These are phyloP conservation scores for Thozetella sp. DNA, from an alignment of 495 filamentous ascomycete genomes.

Conservation along the genomic window DNA sequence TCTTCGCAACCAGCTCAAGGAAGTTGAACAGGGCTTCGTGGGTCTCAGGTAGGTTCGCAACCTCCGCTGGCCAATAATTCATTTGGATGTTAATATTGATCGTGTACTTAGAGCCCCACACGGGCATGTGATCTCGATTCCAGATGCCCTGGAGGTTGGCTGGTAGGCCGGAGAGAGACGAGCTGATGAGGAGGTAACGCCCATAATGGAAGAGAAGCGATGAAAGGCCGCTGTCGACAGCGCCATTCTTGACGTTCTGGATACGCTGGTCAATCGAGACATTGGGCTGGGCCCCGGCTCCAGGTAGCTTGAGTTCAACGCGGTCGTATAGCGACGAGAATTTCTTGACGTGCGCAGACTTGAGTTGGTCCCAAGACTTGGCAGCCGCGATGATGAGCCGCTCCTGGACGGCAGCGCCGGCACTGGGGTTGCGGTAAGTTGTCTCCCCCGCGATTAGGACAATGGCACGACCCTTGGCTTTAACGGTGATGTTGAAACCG, in stretches of 20 bases:
- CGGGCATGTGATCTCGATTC: conserved; percentile 42
- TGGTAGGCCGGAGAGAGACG: conserved; percentile 44
- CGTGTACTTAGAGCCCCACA: conserved; percentile 50
- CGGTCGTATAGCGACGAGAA: conserved; percentile 34
- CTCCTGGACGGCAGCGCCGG: conserved; percentile 17
- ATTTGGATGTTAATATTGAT: conserved; percentile 54
- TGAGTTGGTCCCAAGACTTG: conserved; percentile 19
- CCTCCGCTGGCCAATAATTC: conserved; percentile 51
- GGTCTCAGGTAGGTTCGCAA: conserved; percentile 33
- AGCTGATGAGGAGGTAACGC: conserved; percentile 35
- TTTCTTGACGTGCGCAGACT: conserved; percentile 26
- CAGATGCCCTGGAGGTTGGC: conserved; percentile 54
- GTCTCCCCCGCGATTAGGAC: conserved; percentile 39
- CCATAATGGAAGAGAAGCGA: conserved; percentile 46
- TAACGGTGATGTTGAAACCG: conserved; percentile 4
- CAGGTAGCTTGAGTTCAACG: conserved; percentile 27
- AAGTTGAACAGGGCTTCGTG: conserved; percentile 35
- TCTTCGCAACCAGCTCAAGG: conserved; percentile 31
- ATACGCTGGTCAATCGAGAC: conserved; percentile 31
- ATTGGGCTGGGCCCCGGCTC: conserved; percentile 16
- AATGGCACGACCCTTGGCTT: conserved; percentile 25
- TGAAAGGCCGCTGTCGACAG: conserved; percentile 34
- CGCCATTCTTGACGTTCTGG: conserved; percentile 9
- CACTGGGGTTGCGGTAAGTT: conserved; percentile 32
- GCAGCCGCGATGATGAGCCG: conserved; percentile 12